A percentile compares a stretch with the other conserved stretches of the same genome.
phyloP scores from a whole-genome alignment of 768 basidiomycete species.

The Macrolepiota dolichaula region DNA sequence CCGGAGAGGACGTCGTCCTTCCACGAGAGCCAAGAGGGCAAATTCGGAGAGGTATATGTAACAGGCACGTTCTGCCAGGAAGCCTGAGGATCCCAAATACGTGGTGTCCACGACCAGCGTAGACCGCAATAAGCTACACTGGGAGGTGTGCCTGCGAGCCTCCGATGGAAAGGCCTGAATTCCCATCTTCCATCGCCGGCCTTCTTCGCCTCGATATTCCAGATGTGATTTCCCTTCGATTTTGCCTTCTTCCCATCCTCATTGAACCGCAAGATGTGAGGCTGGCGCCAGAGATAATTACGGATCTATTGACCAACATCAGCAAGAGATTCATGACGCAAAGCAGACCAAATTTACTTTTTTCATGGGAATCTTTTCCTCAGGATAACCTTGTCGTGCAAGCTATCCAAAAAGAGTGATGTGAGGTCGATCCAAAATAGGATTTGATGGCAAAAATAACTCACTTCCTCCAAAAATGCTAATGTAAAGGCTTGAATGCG shows the following conservation, averaged over 20 bases:
- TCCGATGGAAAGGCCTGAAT: slow-evolving; percentile 85
- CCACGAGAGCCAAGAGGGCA: slow-evolving; percentile 90
- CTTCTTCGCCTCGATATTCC: slow-evolving; percentile 97
- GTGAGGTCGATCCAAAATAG: background rate
- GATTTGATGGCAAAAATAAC: slow-evolving; percentile 15
- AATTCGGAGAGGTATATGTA: slow-evolving; percentile 71
- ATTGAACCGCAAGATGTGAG: slow-evolving; percentile 94
- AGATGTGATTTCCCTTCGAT: slow-evolving; percentile 98
- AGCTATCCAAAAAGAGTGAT: slow-evolving; percentile 45
- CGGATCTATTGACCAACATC: slow-evolving; percentile 54
- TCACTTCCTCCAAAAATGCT: slow-evolving; percentile 88
- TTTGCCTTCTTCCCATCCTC: slow-evolving; percentile 99
- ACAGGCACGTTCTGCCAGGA: slow-evolving; percentile 79
- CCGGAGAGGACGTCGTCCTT: slow-evolving; percentile 80
- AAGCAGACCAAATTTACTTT: slow-evolving; percentile 52
- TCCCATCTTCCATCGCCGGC: slow-evolving; percentile 71
- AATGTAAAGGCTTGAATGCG: slow-evolving; percentile 97
- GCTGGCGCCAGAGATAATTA: slow-evolving; percentile 94
- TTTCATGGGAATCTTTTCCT: slow-evolving; percentile 95
- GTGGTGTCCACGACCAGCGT: slow-evolving; percentile 87
- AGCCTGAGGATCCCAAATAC: slow-evolving; percentile 96
- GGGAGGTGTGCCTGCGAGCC: slow-evolving; percentile 81
- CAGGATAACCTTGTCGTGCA: slow-evolving; percentile 80
- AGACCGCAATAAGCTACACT: slow-evolving; percentile 78
- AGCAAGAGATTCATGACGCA: slow-evolving; percentile 6